A percentile compares a stretch with the other conserved stretches of the same genome.
phyloP scores from a whole-genome alignment of 257 asterid genomes.

The Ajuga chamaepitys region DNA sequence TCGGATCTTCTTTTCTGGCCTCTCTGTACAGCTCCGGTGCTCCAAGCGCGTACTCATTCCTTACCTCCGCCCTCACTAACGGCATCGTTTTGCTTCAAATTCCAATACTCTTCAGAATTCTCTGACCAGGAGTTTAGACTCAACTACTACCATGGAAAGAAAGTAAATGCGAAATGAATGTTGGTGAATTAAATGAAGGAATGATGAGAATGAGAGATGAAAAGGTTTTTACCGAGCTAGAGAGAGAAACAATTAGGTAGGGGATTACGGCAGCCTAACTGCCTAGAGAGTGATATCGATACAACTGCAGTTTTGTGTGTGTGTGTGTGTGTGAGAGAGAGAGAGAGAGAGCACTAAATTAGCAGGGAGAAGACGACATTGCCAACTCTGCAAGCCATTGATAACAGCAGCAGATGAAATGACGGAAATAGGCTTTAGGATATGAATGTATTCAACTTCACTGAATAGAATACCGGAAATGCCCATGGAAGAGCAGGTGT shows the following conservation, averaged over 20 bases:
- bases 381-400: conserved; percentile 91
- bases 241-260: conserved; percentile 30
- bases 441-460: background rate
- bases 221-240: background rate
- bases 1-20: conserved; percentile 66
- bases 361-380: conserved; percentile 34
- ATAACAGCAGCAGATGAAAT: conserved; percentile 17
- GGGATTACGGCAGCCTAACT: conserved; percentile 44
- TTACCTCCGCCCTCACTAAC: conserved; percentile 63
- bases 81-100: conserved; percentile 50
- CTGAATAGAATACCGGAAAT: conserved; percentile 15
- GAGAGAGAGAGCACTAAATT: conserved; percentile 9
- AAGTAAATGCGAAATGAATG: conserved; percentile 25
- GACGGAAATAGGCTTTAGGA: conserved; percentile 26
- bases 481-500: background rate
- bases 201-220: conserved; percentile 17
- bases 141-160: background rate
- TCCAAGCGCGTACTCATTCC: conserved; percentile 77
- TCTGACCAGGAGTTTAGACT: conserved; percentile 3
- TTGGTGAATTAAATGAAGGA: conserved; percentile 24
- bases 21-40: conserved; percentile 60
- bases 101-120: conserved; percentile 8
- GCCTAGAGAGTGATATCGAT: conserved; percentile 25
- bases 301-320: background rate
- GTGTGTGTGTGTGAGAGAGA: conserved; percentile 3